Evolutionary conservation across 768 basidiomycete species (phyloP).

Genomic region (Rhizopogon vulgaris): DNA sequence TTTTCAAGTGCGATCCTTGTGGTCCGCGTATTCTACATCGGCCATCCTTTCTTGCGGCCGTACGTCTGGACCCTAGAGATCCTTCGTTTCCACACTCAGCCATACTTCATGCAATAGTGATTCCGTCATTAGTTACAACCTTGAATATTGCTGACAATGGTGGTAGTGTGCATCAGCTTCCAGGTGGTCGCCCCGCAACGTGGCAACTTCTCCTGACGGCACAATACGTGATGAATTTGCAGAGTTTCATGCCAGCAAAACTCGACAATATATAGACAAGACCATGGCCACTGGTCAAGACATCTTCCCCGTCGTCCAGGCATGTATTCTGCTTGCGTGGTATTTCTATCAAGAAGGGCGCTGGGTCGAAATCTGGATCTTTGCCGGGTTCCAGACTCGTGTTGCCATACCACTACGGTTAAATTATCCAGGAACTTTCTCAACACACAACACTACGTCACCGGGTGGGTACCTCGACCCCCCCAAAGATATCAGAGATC

Average conservation of each 20-base stretch:
- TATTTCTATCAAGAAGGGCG: constrained; percentile 88
- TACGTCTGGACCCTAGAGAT: constrained; percentile 76
- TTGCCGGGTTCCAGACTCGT: constrained; percentile 79
- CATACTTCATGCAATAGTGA: constrained; percentile 85
- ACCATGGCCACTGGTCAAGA: constrained; percentile 88
- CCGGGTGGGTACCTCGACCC: constrained; percentile 77
- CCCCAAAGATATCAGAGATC: constrained; percentile 66
- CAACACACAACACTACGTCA: constrained; percentile 58
- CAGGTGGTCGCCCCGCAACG: constrained; percentile 71
- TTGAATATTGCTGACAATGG: constrained; percentile 6
- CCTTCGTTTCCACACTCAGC: constrained; percentile 85
- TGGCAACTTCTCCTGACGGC: constrained; percentile 64
- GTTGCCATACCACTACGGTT: constrained; percentile 76
- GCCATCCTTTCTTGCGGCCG: constrained; percentile 70
- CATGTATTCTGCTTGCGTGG: constrained; percentile 82
- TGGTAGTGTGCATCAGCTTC: constrained; percentile 75
- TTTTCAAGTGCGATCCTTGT: constrained; percentile 86
- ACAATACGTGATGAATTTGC: constrained; percentile 80
- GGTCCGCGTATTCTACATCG: constrained; percentile 80
- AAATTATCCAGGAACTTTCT: constrained; percentile 83
- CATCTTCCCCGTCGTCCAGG: constrained; percentile 83
- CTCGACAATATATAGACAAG: constrained; percentile 80
- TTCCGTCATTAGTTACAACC: constrained; percentile 12
- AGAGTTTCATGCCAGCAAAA: constrained; percentile 82
- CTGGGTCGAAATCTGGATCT: constrained; percentile 90